Percentiles rank a stretch among this genome's conserved stretches.
phyloP scores from a whole-genome alignment of 345 rosid species.

The Rhodamnia argentea region DNA sequence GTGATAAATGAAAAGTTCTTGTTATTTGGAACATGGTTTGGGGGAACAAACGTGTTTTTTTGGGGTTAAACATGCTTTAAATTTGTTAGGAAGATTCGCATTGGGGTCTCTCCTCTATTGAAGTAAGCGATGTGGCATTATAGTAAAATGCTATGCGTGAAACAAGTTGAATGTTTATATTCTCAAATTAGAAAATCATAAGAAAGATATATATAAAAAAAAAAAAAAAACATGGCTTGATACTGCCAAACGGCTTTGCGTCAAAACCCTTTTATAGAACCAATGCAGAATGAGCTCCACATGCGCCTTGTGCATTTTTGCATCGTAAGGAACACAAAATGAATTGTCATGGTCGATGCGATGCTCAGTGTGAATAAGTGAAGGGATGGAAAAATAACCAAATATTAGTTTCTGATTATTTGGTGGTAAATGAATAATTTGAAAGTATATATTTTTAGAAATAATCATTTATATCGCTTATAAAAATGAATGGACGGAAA shows the following conservation, averaged over 20 bases:
- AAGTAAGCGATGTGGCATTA: not conserved
- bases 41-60: not conserved
- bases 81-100: not conserved
- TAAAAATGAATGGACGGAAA: no score
- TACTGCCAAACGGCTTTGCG: not conserved
- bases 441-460: no score
- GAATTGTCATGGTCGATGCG: no score
- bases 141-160: not conserved
- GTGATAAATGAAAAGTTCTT: not conserved
- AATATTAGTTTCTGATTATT: no score
- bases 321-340: not conserved
- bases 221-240: not conserved
- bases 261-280: not conserved
- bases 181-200: not conserved
- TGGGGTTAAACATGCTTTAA: not conserved
- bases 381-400: no score
- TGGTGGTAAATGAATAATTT: no score
- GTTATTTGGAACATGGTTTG: not conserved
- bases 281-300: fast-evolving
- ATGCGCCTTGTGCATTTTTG: fast-evolving
- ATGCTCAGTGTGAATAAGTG: no score
- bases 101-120: not conserved
- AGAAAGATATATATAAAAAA: not conserved
- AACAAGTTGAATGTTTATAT: not conserved
- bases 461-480: no score